phyloP scores from a whole-genome alignment of 2,329 filamentous ascomycete species.

The Aspergillus nomiae region DNA sequence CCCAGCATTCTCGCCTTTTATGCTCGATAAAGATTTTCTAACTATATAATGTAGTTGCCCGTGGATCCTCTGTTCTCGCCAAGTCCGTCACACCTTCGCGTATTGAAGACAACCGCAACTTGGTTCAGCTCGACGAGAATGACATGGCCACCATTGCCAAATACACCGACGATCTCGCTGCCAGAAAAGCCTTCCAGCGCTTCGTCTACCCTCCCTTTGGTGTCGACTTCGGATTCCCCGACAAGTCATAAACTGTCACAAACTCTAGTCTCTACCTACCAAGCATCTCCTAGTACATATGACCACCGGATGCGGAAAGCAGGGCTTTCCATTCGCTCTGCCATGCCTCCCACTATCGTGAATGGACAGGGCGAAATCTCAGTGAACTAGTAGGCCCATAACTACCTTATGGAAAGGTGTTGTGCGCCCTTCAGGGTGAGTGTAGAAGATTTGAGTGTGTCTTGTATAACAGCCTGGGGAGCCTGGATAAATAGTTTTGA shows the following conservation, averaged over 20 bases:
- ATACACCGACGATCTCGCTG: slow-evolving; percentile 37
- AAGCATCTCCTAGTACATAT: not conserved
- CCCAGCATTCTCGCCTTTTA: not conserved
- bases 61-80: slow-evolving; percentile 44
- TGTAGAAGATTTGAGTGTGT: not conserved
- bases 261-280: not conserved
- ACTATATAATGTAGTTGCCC: slow-evolving; percentile 31
- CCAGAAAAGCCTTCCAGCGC: slow-evolving; percentile 36
- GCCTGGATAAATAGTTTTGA: not conserved
- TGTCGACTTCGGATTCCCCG: slow-evolving; percentile 71
- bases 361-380: not conserved
- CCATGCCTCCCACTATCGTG: not conserved
- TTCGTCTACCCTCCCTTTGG: slow-evolving; percentile 72
- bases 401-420: not conserved
- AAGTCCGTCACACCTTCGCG: slow-evolving; percentile 45
- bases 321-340: not conserved
- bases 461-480: not conserved
- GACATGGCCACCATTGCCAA: slow-evolving; percentile 42
- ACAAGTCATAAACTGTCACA: slow-evolving; percentile 50
- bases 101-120: slow-evolving; percentile 43
- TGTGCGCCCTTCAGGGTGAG: not conserved
- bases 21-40: not conserved
- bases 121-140: slow-evolving; percentile 41
- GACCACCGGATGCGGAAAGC: not conserved
- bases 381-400: not conserved